Evolutionary conservation across 352 stramenopile species (phyloP), one percentile per base, ranked within the genome.

Genomic region (Globisporangium cystogenes): DNA sequence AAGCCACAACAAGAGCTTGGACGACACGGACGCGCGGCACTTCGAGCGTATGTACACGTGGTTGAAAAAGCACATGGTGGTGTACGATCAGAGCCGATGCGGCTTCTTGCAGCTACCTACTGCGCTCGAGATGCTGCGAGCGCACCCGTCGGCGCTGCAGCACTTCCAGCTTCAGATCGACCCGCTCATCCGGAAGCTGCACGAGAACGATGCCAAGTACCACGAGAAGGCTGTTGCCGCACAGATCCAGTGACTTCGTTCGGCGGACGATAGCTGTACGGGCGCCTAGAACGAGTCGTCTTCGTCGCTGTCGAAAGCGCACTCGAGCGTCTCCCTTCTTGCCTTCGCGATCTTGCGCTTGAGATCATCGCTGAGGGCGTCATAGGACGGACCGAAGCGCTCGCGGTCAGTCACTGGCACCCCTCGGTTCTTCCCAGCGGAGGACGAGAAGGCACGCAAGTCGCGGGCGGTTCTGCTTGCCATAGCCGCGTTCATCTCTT

Each of bases 31-130:
- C 21, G 52, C 68, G 3, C 68, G 73, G 0, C 51, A 85, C 43
- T 86, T 85, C 56, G 77, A 88, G 48, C 65, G 74, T 3, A 55
- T 88, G 3, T 88, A 88, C 56, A 88, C 77, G 24, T 88, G 77
- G 77, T 55, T 88, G 21, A 88, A 88, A 64, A 86, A 85, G 52
- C 64, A 86, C 37, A 68, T 82, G n/a, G 71, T 51, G 21, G 23
- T 76, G 16, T 82, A 72, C 42, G 77, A 88, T 41, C 53, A 54
- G 1, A 43, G 59, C 0, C 64, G 69, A 18, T 55, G 54, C 6
- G 74, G 74, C 0, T 79, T 59, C 46, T 45, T 88, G n/a, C 41
- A 72, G 0, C 58, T 67, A 7, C 49, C 58, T 18, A 20, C 52
- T 8, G 60, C 70, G 2, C 51, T 84, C 21, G 73, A 77, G 27